Evolutionary conservation across 495 filamentous ascomycete genomes (phyloP).

Genomic region (Halenospora varia): DNA sequence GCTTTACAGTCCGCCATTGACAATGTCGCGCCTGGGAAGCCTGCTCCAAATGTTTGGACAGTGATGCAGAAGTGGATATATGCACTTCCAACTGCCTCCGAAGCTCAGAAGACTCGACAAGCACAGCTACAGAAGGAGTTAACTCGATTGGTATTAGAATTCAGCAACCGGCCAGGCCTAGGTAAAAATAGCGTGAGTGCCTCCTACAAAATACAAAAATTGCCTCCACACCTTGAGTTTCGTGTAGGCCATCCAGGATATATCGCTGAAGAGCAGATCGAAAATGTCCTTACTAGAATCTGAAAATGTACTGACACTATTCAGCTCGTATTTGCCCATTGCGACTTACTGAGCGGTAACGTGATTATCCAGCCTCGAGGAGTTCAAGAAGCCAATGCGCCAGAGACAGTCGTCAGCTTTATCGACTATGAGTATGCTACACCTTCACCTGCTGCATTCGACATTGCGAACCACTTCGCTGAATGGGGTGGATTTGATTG

Average conservation of each 20-base stretch:
- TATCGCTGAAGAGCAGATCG: too few species aligned
- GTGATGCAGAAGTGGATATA: conserved; percentile 94
- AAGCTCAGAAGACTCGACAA: conserved; percentile 61
- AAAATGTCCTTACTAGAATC: too few species aligned
- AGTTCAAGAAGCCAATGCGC: conserved; percentile 28
- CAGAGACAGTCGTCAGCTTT: conserved; percentile 63
- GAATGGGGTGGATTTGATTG: conserved; percentile 98
- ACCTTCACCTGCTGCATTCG: conserved; percentile 93
- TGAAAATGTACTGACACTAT: conserved; percentile 2
- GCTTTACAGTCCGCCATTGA: conserved; percentile 41
- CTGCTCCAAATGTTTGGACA: conserved; percentile 81
- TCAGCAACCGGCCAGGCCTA: conserved; percentile 70
- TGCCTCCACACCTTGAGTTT: too few species aligned
- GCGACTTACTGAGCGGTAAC: conserved; percentile 91
- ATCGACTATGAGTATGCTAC: conserved; percentile 99
- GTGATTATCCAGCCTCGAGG: conserved; percentile 73
- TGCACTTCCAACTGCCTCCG: conserved; percentile 70
- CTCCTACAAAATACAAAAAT: conserved; percentile 4
- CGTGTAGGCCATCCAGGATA: too few species aligned
- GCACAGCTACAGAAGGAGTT: conserved; percentile 71
- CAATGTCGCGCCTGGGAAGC: conserved; percentile 55
- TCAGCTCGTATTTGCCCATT: conserved; percentile 89
- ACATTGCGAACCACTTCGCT: conserved; percentile 98
- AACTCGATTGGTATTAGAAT: conserved; percentile 56
- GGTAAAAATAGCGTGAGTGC: conserved; percentile 66